These are phyloP conservation scores for Saccharomycopsis javanensis DNA, from an alignment of 805 yeast species.

Conservation along the genomic window DNA sequence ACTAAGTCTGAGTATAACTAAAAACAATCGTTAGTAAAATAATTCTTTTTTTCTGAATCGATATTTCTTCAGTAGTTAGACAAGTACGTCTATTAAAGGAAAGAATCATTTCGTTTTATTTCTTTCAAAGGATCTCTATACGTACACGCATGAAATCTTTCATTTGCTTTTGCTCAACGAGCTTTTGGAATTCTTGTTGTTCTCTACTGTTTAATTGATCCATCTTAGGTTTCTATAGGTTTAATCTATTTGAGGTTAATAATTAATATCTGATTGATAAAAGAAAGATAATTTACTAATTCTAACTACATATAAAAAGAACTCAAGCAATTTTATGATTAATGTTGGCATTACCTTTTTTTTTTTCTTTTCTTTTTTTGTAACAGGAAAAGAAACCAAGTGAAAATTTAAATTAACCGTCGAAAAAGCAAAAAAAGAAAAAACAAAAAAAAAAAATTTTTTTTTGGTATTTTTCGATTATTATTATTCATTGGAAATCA, in stretches of 20 bases:
- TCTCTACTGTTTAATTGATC: constrained; percentile 91
- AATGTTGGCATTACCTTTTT: too few relatives aligned
- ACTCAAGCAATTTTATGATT: too few relatives aligned
- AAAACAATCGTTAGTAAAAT: constrained; percentile 7
- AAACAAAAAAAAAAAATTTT: too few relatives aligned
- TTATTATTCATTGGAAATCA: not conserved
- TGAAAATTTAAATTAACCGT: not conserved
- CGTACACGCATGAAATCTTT: constrained; percentile 90
- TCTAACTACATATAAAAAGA: too few relatives aligned
- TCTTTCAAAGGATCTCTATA: constrained; percentile 10
- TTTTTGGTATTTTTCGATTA: not conserved
- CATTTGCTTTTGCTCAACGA: constrained; percentile 97
- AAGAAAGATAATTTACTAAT: not conserved
- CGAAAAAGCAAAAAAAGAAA: not conserved
- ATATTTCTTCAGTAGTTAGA: not conserved
- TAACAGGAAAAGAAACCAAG: not conserved
- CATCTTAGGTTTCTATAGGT: constrained; percentile 37
- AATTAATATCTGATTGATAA: not conserved
- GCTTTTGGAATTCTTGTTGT: constrained; percentile 91
- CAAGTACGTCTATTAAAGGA: not conserved
- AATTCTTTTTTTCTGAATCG: not conserved
- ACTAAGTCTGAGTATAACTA: constrained; percentile 82
- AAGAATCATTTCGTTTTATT: not conserved
- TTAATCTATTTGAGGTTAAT: not conserved
- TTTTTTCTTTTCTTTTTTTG: too few relatives aligned